phyloP scores from a whole-genome alignment of 176 grass and related monocot species.

The Rhynchospora breviuscula region DNA sequence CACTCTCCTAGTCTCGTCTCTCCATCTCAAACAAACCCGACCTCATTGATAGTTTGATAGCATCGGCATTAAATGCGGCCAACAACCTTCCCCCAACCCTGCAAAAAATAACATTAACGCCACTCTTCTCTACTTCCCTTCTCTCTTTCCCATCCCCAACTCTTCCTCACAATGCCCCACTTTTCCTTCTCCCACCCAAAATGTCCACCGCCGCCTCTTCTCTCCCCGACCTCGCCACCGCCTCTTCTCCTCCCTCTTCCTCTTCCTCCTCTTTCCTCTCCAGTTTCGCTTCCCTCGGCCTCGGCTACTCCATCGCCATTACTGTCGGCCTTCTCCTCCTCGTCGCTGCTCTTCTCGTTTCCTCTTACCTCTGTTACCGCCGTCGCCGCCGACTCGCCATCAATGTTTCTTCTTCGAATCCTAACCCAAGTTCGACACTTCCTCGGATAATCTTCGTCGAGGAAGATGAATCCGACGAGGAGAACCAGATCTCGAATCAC shows the following conservation, averaged over 20 bases:
- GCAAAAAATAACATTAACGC: constrained; percentile 36
- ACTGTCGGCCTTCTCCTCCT: constrained; percentile 58
- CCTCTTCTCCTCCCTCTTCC: constrained; percentile 28
- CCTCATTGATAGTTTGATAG: background rate
- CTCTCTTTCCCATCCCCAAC: constrained; percentile 41
- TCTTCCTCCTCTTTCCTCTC: constrained; percentile 35
- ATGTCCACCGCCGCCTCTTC: constrained; percentile 19
- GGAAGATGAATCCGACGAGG: constrained; percentile 61
- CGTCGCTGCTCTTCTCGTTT: constrained; percentile 35
- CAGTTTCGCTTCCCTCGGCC: constrained; percentile 37
- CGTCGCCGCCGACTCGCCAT: background rate
- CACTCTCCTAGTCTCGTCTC: background rate
- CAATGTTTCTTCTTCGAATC: background rate
- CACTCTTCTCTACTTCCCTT: constrained; percentile 20
- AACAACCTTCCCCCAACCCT: constrained; percentile 20
- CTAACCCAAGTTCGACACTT: constrained; percentile 42
- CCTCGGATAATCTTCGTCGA: constrained; percentile 88
- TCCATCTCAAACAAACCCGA: background rate
- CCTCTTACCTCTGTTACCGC: constrained; percentile 47
- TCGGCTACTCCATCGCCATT: constrained; percentile 59
- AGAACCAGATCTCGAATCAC: constrained; percentile 35
- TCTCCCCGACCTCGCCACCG: constrained; percentile 6
- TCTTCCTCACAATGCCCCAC: constrained; percentile 34
- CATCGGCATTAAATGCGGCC: constrained; percentile 23
- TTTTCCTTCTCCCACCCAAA: constrained; percentile 21